Percentiles rank a stretch among this genome's conserved stretches.
phyloP scores from a whole-genome alignment of 306 rosid genomes.

The Mimosa pudica region DNA sequence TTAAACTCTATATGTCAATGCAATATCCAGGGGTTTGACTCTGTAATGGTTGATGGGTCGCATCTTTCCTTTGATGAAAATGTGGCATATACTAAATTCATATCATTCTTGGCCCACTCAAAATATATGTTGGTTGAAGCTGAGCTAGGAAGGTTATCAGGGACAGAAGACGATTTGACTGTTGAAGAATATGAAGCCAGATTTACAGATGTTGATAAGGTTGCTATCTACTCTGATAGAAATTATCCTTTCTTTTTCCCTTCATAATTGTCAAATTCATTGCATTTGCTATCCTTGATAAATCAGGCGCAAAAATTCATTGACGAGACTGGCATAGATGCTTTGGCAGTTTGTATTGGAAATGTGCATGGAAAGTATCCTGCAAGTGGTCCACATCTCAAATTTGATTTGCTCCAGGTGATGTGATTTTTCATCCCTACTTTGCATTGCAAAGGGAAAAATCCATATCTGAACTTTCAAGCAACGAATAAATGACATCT shows the following conservation, averaged over 20 bases:
- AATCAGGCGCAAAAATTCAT: slow-evolving; percentile 87
- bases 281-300: slow-evolving; percentile 31
- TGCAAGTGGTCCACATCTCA: slow-evolving; percentile 85
- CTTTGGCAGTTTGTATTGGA: slow-evolving; percentile 97
- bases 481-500: neutral
- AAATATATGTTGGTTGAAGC: slow-evolving; percentile 88
- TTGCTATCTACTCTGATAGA: slow-evolving; percentile 38
- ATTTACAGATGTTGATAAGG: slow-evolving; percentile 82
- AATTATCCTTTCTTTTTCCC: slow-evolving; percentile 14
- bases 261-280: slow-evolving; percentile 23
- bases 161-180: slow-evolving; percentile 93
- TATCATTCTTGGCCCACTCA: slow-evolving; percentile 74
- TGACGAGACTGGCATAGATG: slow-evolving; percentile 87
- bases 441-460: neutral
- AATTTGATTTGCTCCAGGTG: slow-evolving; percentile 91
- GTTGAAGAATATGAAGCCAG: slow-evolving; percentile 92
- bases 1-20: slow-evolving; percentile 32
- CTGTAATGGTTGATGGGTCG: slow-evolving; percentile 94
- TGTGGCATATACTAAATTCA: slow-evolving; percentile 69
- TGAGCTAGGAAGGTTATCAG: slow-evolving; percentile 92
- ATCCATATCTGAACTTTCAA: slow-evolving; percentile 13
- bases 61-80: slow-evolving; percentile 84
- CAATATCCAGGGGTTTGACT: slow-evolving; percentile 75
- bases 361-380: slow-evolving; percentile 96
- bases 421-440: neutral